A percentile compares a stretch with the other conserved stretches of the same genome.
Conservation (phyloP, 345 rosid genomes). For the Luvunga scandens region DNA sequence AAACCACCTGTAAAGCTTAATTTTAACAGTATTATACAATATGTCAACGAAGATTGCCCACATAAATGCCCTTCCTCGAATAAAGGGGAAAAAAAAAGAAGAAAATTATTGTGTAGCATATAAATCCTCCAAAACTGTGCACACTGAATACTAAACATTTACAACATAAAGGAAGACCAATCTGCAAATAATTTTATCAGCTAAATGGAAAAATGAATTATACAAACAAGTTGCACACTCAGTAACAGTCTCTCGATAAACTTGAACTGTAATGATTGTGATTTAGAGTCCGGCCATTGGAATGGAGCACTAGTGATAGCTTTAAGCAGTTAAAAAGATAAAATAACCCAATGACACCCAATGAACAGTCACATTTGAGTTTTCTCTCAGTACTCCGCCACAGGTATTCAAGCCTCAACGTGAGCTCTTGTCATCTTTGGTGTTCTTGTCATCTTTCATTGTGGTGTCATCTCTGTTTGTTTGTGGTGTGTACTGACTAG, state of each 20-base stretch:
- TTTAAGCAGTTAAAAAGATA: not conserved
- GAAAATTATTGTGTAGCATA: not conserved
- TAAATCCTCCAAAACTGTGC: not conserved
- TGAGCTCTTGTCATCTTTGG: constrained; percentile 18
- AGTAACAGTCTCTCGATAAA: not conserved
- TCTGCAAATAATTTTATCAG: not conserved
- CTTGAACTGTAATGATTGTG: not conserved
- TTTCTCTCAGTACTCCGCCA: not conserved
- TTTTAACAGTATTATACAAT: no score
- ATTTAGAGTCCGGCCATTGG: not conserved
- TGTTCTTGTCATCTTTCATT: constrained; percentile 33
- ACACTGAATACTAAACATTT: not conserved
- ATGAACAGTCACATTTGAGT: not conserved
- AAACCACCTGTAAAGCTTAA: no score
- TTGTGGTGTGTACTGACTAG: constrained; percentile 57
- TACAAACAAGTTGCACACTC: no score
- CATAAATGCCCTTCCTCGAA: not conserved
- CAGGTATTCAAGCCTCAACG: not conserved
- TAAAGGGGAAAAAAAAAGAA: not conserved
- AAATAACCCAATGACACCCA: not conserved
- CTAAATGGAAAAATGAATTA: not conserved
- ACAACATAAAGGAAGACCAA: not conserved
- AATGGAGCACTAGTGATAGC: not conserved
- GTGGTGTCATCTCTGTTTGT: constrained; percentile 41
- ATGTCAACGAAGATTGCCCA: not conserved